These are phyloP conservation scores for Croton laevigatus DNA, from an alignment of 441 rosid genomes.

Conservation along the genomic window DNA sequence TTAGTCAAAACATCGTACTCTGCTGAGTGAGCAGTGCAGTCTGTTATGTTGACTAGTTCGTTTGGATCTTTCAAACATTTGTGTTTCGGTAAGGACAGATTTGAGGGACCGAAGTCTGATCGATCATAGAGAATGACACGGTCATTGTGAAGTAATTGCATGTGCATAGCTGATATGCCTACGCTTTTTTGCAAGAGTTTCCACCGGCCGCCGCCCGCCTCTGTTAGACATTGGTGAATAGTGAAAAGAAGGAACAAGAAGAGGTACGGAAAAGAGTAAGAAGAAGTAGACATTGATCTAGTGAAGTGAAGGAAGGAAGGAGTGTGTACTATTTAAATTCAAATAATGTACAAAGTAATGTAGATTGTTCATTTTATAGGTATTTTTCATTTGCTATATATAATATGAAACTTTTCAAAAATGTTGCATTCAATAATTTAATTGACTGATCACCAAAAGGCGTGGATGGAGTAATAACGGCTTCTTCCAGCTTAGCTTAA, in stretches of 20 bases:
- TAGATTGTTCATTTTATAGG: background rate
- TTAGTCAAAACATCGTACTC: constrained; percentile 61
- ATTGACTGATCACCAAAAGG: too few species aligned
- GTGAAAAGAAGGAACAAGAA: constrained; percentile 20
- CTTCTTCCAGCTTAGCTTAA: too few species aligned
- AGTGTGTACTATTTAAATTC: background rate
- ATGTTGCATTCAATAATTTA: too few species aligned
- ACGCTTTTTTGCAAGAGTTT: constrained; percentile 55
- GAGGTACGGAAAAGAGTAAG: constrained; percentile 18
- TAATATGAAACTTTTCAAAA: too few species aligned
- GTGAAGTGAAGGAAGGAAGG: background rate
- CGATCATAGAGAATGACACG: constrained; percentile 78
- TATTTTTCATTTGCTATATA: too few species aligned
- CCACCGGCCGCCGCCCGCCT: constrained; percentile 51
- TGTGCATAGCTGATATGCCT: constrained; percentile 89
- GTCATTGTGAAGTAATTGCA: constrained; percentile 82
- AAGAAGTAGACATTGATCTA: constrained; percentile 8
- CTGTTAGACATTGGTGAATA: constrained; percentile 20
- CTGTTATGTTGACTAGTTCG: constrained; percentile 26
- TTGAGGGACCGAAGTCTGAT: constrained; percentile 76
- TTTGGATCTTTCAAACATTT: constrained; percentile 49
- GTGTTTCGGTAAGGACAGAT: constrained; percentile 60
- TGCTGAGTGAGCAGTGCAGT: constrained; percentile 82
- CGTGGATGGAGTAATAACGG: too few species aligned
- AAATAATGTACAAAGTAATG: background rate